Percentiles rank a stretch among this genome's conserved stretches.
These are phyloP conservation scores for Aspergillus phoenicis DNA, from an alignment of 2,329 filamentous ascomycete genomes.

Conservation along the genomic window DNA sequence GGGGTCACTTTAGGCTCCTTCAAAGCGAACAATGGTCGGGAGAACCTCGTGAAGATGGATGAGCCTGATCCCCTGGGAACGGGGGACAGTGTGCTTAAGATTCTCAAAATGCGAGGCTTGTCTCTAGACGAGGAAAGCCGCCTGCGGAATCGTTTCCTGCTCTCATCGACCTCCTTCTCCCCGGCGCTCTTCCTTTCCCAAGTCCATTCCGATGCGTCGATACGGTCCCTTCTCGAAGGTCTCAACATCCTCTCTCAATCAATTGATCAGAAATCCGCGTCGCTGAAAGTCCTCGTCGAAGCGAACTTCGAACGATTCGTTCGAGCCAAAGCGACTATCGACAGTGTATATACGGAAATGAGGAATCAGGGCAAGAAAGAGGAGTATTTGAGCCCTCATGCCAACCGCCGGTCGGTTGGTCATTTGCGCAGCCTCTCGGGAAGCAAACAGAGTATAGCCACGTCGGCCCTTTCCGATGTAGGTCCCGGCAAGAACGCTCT, in stretches of 20 bases:
- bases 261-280: conserved; percentile 97
- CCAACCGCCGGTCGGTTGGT: conserved; percentile 66
- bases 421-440: conserved; percentile 60
- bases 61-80: conserved; percentile 91
- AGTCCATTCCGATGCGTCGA: conserved; percentile 83
- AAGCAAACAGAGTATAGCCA: conserved; percentile 43
- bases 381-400: conserved; percentile 40
- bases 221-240: conserved; percentile 75
- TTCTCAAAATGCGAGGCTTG: conserved; percentile 74
- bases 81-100: conserved; percentile 80
- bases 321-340: conserved; percentile 93
- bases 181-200: conserved; percentile 89
- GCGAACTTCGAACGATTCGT: conserved; percentile 99
- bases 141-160: conserved; percentile 85
- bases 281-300: conserved; percentile 92
- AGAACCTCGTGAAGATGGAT: conserved; percentile 83
- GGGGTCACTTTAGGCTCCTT: conserved; percentile 69
- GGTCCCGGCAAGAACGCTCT: conserved; percentile 86
- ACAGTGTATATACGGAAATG: conserved; percentile 99
- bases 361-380: conserved; percentile 65
- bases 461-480: conserved; percentile 37
- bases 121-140: conserved; percentile 81
- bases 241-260: conserved; percentile 84
- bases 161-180: conserved; percentile 94
- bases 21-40: conserved; percentile 67